Percentiles rank a stretch among this genome's conserved stretches.
These are phyloP conservation scores for Cladosporium phlei DNA, from an alignment of 2,329 filamentous ascomycete genomes.

Conservation along the genomic window DNA sequence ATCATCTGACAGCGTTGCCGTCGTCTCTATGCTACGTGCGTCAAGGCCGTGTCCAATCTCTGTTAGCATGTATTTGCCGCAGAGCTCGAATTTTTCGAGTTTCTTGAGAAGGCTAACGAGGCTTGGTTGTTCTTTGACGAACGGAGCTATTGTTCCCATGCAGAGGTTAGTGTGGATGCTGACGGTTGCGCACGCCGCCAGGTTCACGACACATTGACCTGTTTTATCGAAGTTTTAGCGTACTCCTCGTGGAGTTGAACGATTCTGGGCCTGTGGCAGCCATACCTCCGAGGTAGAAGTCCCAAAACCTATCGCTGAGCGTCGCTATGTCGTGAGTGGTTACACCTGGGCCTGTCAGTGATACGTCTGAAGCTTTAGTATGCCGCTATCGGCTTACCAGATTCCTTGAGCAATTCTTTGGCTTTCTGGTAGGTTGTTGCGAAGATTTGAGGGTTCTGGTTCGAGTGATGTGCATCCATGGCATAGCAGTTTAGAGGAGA, in stretches of 20 bases:
- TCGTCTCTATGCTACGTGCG: slow-evolving; percentile 11
- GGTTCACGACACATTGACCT: background rate
- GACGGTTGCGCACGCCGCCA: background rate
- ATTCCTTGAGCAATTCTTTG: background rate
- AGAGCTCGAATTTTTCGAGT: slow-evolving; percentile 1
- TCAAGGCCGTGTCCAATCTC: slow-evolving; percentile 13
- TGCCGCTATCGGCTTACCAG: background rate
- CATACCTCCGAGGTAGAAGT: background rate
- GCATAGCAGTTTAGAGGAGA: background rate
- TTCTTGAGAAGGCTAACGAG: background rate
- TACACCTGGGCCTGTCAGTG: background rate
- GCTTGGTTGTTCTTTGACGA: background rate
- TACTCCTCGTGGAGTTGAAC: background rate
- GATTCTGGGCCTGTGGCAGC: background rate
- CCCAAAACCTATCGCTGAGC: background rate
- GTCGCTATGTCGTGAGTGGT: background rate
- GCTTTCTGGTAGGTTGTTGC: background rate
- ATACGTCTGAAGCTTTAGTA: background rate
- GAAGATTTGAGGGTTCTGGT: background rate
- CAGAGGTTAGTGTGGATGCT: background rate
- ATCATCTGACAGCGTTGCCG: background rate
- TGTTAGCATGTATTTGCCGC: slow-evolving; percentile 13
- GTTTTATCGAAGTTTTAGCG: background rate
- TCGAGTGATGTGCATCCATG: background rate
- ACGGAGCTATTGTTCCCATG: background rate